Base-by-base conservation (phyloP, 495 filamentous ascomycete species). In the Elasticomyces elasticus region DNA sequence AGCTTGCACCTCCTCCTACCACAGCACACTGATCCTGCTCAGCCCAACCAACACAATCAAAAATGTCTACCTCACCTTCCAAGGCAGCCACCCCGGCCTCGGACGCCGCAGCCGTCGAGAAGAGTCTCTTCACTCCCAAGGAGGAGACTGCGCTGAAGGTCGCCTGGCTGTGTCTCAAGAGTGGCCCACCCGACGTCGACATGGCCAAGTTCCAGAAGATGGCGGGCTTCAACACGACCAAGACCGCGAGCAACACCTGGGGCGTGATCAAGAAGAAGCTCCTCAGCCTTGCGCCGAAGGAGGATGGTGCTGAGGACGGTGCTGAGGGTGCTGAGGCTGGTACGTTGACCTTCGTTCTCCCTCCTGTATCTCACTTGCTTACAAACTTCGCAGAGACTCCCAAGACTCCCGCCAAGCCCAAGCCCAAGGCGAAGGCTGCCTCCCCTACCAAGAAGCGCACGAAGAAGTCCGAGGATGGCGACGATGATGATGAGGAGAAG, bases 181-280 rank as follows among this genome's bases (percentile, higher is more conserved):
- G 26, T 24, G 56, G 56, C 25, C 22, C 46, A 15, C 56, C 52
- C 0, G 56, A 60, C 3, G 47, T 60, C 51, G 56, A 60, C 37
- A 45, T 55, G 24, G 20, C 31, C 3, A 60, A 60, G 56, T 27
- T 60, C 27, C 19, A 12, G 17, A 42, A 26, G 24, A 5, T 25
- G 5, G 56, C 44, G n/a, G 56, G 30, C 12, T 55, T 60, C 45
- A 54, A 60, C 27, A 55, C 56, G 22, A 5, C 11, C n/a, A 60
- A 60, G 56, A 60, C 56, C 2, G 56, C 56, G 25, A 15, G 5
- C 37, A 60, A 60, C 26, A 55, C 44, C 19, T 60, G 56, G 56
- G 52, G 44, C 42, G 37, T 12, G 9, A 50, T 60, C 47, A 60
- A 60, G 52, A 44, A 43, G 37, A 60, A 60, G 38, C 13, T 60